phyloP scores from a whole-genome alignment of 2,329 filamentous ascomycete genomes.

The Phialophora tarda region DNA sequence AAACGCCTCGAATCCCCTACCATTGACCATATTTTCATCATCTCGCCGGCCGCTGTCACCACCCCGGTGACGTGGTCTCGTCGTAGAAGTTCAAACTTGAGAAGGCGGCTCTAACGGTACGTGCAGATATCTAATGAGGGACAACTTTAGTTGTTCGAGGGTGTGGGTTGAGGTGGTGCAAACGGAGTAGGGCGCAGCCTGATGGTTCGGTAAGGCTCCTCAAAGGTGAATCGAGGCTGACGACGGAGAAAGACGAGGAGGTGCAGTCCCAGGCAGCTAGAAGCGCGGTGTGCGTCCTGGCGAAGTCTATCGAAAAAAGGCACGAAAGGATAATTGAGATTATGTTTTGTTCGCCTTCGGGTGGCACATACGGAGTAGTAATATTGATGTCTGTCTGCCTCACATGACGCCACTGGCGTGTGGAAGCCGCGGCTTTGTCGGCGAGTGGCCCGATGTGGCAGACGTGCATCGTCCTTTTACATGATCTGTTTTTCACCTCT shows the following conservation, averaged over 20 bases:
- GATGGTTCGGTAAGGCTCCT: background rate
- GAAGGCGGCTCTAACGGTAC: background rate
- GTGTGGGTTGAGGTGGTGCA: background rate
- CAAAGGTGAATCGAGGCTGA: background rate
- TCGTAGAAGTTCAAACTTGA: background rate
- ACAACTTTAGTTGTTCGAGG: background rate
- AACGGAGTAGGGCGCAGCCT: conserved; percentile 4
- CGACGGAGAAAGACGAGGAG: background rate
- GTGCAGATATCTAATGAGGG: background rate
- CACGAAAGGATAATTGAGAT: background rate
- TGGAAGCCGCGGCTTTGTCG: background rate
- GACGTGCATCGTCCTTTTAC: background rate
- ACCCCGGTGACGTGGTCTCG: background rate
- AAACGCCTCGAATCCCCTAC: conserved; percentile 56
- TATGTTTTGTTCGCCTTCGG: background rate
- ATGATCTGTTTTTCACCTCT: background rate
- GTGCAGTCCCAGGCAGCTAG: background rate
- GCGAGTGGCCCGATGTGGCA: conserved; percentile 1
- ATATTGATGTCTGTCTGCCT: conserved; percentile 4
- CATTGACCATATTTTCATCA: conserved; percentile 99
- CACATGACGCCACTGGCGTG: conserved; percentile 7
- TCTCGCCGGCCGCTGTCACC: conserved; percentile 57
- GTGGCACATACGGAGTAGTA: background rate
- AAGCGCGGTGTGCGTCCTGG: background rate
- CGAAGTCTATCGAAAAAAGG: background rate